Percentiles rank a stretch among this genome's conserved stretches.
phyloP scores from a whole-genome alignment of 2,329 filamentous ascomycete species.

The Hypoxylon sp. region DNA sequence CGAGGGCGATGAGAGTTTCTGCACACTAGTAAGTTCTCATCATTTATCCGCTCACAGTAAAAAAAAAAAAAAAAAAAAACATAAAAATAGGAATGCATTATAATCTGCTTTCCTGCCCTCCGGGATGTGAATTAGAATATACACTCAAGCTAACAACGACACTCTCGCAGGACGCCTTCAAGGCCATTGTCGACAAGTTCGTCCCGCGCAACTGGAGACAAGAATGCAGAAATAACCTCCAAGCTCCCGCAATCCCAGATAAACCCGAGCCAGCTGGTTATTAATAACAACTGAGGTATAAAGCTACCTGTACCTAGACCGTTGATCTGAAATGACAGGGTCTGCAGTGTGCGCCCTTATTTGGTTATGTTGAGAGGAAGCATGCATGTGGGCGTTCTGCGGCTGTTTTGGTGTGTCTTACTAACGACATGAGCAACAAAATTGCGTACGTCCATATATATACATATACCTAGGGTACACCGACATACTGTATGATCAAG shows the following conservation, averaged over 20 bases:
- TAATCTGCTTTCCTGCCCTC: not conserved
- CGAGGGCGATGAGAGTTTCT: slow-evolving; percentile 87
- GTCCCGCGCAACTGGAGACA: slow-evolving; percentile 83
- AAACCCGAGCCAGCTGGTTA: slow-evolving; percentile 67
- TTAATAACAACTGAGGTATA: slow-evolving; percentile 44
- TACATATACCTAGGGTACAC: not conserved
- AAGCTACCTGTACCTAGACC: not conserved
- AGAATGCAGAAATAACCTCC: slow-evolving; percentile 63
- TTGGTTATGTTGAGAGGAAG: not conserved
- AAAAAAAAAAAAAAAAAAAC: not conserved
- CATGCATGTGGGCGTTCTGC: not conserved
- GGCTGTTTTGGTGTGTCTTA: not conserved
- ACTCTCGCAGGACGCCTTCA: slow-evolving; percentile 80
- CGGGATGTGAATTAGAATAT: not conserved
- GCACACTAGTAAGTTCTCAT: slow-evolving; percentile 76
- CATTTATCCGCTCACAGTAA: not conserved
- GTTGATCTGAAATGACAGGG: not conserved
- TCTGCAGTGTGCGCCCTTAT: not conserved
- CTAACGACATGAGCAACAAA: not conserved
- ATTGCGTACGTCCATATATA: slow-evolving; percentile 6
- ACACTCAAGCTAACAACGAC: slow-evolving; percentile 3
- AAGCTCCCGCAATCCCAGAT: slow-evolving; percentile 60
- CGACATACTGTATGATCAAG: not conserved
- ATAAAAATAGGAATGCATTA: not conserved
- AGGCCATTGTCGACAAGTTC: slow-evolving; percentile 89